Evolutionary conservation across 192 early-diverging fungal species (phyloP).

Genomic region (Umbelopsis ramanniana): DNA sequence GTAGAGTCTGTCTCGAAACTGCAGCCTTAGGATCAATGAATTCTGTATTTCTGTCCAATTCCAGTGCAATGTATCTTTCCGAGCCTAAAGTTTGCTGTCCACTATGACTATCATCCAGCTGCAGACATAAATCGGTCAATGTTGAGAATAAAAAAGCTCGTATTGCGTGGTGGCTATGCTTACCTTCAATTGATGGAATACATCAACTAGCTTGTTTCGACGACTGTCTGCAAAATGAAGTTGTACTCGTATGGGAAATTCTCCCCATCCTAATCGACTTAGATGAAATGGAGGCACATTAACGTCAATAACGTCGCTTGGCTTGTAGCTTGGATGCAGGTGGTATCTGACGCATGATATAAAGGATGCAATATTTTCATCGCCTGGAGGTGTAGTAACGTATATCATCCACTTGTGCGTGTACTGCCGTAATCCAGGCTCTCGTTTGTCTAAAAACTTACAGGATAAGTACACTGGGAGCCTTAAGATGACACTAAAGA

Average conservation of each 20-base stretch:
- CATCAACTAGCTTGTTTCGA: conserved; percentile 80
- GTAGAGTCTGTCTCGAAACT: background rate
- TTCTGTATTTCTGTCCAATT: conserved; percentile 81
- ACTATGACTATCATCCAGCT: conserved; percentile 74
- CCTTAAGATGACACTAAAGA: background rate
- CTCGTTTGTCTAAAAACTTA: conserved; percentile 48
- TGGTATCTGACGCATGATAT: conserved; percentile 82
- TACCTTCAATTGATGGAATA: conserved; percentile 82
- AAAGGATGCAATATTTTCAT: conserved; percentile 62
- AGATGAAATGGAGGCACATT: conserved; percentile 77
- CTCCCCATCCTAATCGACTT: conserved; percentile 93
- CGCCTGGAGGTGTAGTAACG: conserved; percentile 63
- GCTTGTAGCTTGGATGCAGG: conserved; percentile 89
- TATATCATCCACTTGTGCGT: conserved; percentile 94
- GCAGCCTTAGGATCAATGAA: conserved; percentile 47
- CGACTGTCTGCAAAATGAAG: conserved; percentile 80
- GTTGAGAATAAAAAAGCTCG: background rate
- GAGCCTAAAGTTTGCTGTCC: conserved; percentile 73
- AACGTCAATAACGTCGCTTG: conserved; percentile 88
- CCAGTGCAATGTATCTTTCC: conserved; percentile 79
- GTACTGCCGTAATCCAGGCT: conserved; percentile 57
- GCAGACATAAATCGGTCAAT: background rate
- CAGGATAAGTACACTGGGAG: conserved; percentile 1
- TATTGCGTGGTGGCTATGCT: background rate
- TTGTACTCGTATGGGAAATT: conserved; percentile 85